Base-by-base conservation (phyloP, 352 stramenopile species). In the Heterotrichella gracilis region DNA sequence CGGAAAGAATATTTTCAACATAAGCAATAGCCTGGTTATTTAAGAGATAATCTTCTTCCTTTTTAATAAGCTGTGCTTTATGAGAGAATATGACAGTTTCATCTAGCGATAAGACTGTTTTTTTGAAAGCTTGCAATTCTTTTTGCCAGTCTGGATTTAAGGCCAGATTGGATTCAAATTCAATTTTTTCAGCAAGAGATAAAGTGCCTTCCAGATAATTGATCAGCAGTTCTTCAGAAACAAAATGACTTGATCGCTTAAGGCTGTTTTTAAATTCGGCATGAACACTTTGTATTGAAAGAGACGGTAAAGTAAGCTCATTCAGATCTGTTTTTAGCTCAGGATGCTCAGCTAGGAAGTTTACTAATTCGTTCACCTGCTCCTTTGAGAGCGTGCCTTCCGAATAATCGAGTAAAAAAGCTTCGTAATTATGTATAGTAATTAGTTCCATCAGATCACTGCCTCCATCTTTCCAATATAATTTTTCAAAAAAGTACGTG, bases 401-500 rank as follows among this genome's bases (percentile, higher is more conserved):
- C 9, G n/a, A n/a, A n/a, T 53, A 53, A 53, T 53, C 32, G 9
- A 53, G 32, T n/a, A 53, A 53, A 53, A 17, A 53, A 53, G 32
- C 32, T 53, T 53, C 32, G 32, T 53, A 53, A n/a, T 53, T 53
- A 53, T 53, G 32, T 53, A 53, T 53, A n/a, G 9, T 53, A n/a
- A 53, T 53, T 17, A n/a, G 9, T 17, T 9, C 32, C 32, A 53
- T 53, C 32, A 53, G 32, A 53, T 53, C 32, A 53, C 32, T 9
- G 32, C n/a, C 32, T 53, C 32, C 32, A 53, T 53, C n/a, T 53
- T 53, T 53, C 32, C 32, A 53, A 53, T 53, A 53, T 53, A 53
- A n/a, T 53, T 53, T n/a, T 53, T 53, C n/a, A 53, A 53, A 53
- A 53, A 53, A 17, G 32, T 53, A n/a, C 32, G 32, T 9, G 32